These are phyloP conservation scores for Clonostachys sp. DNA, from an alignment of 2,329 filamentous ascomycete species.

Conservation along the genomic window DNA sequence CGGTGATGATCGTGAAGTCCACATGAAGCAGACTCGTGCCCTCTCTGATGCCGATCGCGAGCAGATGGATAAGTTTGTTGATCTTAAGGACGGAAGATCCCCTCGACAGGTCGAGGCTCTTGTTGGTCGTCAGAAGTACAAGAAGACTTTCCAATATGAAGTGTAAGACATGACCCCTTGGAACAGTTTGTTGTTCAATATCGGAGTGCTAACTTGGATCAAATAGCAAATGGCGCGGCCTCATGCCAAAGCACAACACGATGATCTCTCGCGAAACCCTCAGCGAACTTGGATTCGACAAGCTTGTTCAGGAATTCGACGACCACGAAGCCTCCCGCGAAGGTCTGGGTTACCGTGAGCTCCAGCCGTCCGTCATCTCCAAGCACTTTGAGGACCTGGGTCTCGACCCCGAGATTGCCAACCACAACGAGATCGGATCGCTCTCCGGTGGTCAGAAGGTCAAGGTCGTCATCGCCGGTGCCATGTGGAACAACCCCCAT, in stretches of 20 bases:
- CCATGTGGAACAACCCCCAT: constrained; percentile 99
- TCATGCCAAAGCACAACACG: constrained; percentile 89
- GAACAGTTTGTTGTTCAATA: neutral
- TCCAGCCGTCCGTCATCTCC: constrained; percentile 89
- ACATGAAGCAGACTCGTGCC: constrained; percentile 95
- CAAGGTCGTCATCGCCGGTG: constrained; percentile 94
- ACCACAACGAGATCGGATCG: constrained; percentile 97
- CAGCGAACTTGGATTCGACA: constrained; percentile 78
- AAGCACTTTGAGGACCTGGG: constrained; percentile 98
- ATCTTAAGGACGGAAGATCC: constrained; percentile 79
- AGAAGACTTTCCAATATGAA: constrained; percentile 99
- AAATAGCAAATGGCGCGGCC: constrained; percentile 77
- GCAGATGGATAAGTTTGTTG: constrained; percentile 88
- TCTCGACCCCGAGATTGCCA: constrained; percentile 94
- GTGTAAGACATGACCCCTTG: constrained; percentile 50
- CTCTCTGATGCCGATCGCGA: constrained; percentile 78
- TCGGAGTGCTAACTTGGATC: too few relatives aligned
- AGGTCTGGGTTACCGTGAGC: constrained; percentile 90
- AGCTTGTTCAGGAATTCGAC: constrained; percentile 96
- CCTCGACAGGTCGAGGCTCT: constrained; percentile 76
- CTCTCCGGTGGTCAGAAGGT: constrained; percentile 97
- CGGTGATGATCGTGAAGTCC: constrained; percentile 92
- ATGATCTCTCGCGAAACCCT: constrained; percentile 93
- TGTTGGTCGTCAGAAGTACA: constrained; percentile 96
- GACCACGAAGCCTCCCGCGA: constrained; percentile 98